A percentile compares a stretch with the other conserved stretches of the same genome.
phyloP scores from a whole-genome alignment of 495 filamentous ascomycete species.

The Trichoderma erinaceum region DNA sequence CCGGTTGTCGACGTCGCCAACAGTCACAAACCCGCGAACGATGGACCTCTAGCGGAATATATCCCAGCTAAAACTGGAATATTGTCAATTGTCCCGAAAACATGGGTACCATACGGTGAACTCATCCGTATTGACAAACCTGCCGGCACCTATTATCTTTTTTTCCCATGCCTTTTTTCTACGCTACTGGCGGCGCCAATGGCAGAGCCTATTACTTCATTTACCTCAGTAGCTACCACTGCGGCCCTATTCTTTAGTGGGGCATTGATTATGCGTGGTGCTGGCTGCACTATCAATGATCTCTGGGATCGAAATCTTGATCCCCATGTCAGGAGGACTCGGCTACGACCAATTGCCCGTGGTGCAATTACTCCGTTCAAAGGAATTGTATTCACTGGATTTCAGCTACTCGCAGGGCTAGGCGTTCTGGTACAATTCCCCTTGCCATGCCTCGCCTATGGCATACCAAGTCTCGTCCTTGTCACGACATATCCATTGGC shows the following conservation, averaged over 20 bases:
- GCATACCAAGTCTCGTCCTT: slow-evolving; percentile 73
- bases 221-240: background rate
- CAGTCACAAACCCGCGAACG: background rate
- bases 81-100: slow-evolving; percentile 64
- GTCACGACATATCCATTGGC: slow-evolving; percentile 84
- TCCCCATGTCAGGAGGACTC: slow-evolving; percentile 80
- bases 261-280: slow-evolving; percentile 91
- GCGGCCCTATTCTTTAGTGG: slow-evolving; percentile 75
- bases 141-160: slow-evolving; percentile 90
- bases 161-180: slow-evolving; percentile 89
- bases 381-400: slow-evolving; percentile 75
- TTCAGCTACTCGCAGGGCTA: slow-evolving; percentile 74
- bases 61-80: slow-evolving; percentile 56
- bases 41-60: slow-evolving; percentile 1
- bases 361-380: slow-evolving; percentile 68
- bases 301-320: slow-evolving; percentile 94
- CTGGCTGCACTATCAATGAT: slow-evolving; percentile 97
- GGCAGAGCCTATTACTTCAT: slow-evolving; percentile 49
- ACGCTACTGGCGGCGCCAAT: slow-evolving; percentile 66
- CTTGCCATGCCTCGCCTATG: slow-evolving; percentile 74
- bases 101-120: slow-evolving; percentile 90
- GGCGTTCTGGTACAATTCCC: slow-evolving; percentile 84
- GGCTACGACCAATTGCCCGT: slow-evolving; percentile 81
- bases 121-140: slow-evolving; percentile 91
- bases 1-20: background rate